phyloP scores from a whole-genome alignment of 2,329 filamentous ascomycete species.

The Rhinocladiella mackenziei region DNA sequence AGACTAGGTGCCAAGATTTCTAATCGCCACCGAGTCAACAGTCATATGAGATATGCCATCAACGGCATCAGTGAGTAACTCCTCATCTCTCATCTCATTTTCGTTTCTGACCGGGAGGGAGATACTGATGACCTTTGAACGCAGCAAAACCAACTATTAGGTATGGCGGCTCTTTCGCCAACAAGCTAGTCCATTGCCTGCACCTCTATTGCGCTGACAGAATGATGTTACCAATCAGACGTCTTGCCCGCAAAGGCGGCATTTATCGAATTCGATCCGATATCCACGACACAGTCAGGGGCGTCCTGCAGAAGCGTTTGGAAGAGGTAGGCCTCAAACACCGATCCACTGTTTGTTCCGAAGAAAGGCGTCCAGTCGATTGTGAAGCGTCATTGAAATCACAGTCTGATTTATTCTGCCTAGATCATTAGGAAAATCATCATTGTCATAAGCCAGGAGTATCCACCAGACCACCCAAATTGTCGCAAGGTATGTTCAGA shows the following conservation, averaged over 20 bases:
- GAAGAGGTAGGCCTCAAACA: conserved; percentile 29
- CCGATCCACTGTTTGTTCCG: too few species aligned
- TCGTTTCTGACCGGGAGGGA: background rate
- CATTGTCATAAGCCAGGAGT: too few species aligned
- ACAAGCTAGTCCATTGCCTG: background rate
- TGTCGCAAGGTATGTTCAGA: background rate
- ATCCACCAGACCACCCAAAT: too few species aligned
- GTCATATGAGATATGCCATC: background rate
- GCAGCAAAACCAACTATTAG: conserved; percentile 27
- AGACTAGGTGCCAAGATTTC: background rate
- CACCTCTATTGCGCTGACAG: background rate
- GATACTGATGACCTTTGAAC: background rate
- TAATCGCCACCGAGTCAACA: background rate
- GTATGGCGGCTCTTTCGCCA: conserved; percentile 18
- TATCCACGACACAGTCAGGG: conserved; percentile 33
- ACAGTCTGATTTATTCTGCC: too few species aligned
- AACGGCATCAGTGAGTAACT: conserved; percentile 2
- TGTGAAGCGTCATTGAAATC: too few species aligned
- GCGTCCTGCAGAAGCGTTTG: conserved; percentile 27
- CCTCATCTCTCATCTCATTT: background rate
- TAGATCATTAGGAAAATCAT: too few species aligned
- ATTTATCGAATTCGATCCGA: conserved; percentile 31
- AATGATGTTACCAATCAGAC: conserved; percentile 1
- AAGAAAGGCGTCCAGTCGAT: too few species aligned
- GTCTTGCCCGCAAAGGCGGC: conserved; percentile 37